Base-by-base conservation (phyloP, 176 grass and related monocot genomes). In the Lolium perenne region DNA sequence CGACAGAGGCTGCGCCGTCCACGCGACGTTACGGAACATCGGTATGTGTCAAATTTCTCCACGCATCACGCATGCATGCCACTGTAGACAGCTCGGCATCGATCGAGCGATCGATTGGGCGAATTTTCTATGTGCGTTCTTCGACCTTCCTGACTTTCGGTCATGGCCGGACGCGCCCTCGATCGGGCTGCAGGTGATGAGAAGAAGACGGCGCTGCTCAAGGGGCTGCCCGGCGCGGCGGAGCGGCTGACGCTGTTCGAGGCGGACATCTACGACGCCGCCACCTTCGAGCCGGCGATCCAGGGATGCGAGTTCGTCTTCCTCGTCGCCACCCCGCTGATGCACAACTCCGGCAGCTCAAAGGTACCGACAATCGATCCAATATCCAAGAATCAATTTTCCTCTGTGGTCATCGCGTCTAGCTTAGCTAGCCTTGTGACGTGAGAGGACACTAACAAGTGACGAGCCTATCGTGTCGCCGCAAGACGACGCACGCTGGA, bases 271-370 rank as follows among this genome's bases (percentile, higher is more conserved):
- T 95, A 91, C 47, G 64, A 93, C 65, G 87, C 93, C 15, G 60
- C 41, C 49, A 79, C 80, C 8, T 95, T 91, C 71, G 88, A 88
- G 77, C 62, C 91, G 20, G 86, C 91, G 2, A 89, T 95, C 80
- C 75, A 43, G 54, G 89, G 87, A 14, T 91, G 94, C 77, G 64
- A 89, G 50, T 93, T 91, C 80, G 85, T 95, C 41, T 95, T 95
- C 87, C 89, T 93, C 60, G 62, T 95, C 74, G 91, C 91, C n/a
- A 93, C 91, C 69, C 86, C 83, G 32, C 0, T 84, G 16, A 18
- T 32, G 14, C 88, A 92, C 55, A 71, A 78, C 48, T 5, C 61
- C 32, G 10, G 43, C 25, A 84, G 67, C 63, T 76, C 86, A 48
- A 86, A 89, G 91, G 91, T 95, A 77, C 13, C 0, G 2, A 58